Percentiles rank a stretch among this genome's conserved stretches.
Evolutionary conservation across 2,329 filamentous ascomycete species (phyloP).

Genomic region (Helotiales sp.): DNA sequence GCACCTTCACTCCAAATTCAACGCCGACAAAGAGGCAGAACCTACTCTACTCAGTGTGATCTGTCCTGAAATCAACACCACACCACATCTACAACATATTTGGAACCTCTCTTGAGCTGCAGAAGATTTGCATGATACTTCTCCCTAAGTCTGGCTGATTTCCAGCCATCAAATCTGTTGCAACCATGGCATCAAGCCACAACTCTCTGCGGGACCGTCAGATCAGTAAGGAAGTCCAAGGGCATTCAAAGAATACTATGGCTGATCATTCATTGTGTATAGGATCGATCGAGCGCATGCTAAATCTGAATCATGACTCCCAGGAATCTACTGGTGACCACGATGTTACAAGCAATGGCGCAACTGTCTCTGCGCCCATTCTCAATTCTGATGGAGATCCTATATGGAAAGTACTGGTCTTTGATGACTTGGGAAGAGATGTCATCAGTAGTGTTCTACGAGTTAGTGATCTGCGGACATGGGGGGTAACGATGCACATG

Average conservation of each 20-base stretch:
- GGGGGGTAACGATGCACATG: conserved; percentile 98
- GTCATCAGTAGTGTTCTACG: conserved; percentile 95
- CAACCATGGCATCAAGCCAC: conserved; percentile 58
- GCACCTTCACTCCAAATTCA: background rate
- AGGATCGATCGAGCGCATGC: conserved; percentile 94
- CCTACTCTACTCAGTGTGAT: conserved; percentile 15
- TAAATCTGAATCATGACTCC: conserved; percentile 85
- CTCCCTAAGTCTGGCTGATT: conserved; percentile 39
- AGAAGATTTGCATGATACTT: conserved; percentile 36
- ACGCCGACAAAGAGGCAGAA: conserved; percentile 4
- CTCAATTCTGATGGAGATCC: conserved; percentile 87
- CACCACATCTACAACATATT: conserved; percentile 1
- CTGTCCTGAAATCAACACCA: conserved; percentile 25
- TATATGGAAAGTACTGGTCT: conserved; percentile 97
- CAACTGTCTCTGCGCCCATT: conserved; percentile 76
- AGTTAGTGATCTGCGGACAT: conserved; percentile 88
- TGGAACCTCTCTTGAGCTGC: conserved; percentile 5
- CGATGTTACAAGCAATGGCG: conserved; percentile 67
- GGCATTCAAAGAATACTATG: conserved; percentile 9
- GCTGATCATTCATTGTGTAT: conserved; percentile 21
- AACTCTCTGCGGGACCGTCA: conserved; percentile 72
- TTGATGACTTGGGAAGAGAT: conserved; percentile 89
- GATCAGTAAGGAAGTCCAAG: conserved; percentile 60
- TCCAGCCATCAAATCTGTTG: conserved; percentile 36
- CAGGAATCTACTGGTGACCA: conserved; percentile 58